phyloP scores from a whole-genome alignment of 768 basidiomycete species.

The Cystofilobasidium ferigula region DNA sequence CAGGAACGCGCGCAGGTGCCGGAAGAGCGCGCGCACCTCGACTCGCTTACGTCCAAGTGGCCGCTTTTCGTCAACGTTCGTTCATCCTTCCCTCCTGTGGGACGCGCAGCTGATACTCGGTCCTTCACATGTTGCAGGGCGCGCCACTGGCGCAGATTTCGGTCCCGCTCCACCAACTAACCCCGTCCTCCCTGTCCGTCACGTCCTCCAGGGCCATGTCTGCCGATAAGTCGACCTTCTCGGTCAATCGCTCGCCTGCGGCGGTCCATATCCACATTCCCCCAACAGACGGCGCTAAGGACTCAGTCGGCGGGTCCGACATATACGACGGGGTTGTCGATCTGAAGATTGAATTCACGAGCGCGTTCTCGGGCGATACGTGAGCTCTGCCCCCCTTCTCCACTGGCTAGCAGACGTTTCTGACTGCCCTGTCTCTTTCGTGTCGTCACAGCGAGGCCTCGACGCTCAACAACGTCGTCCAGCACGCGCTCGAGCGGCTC shows the following conservation, averaged over 20 bases:
- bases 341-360: background rate
- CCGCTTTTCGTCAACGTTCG: background rate
- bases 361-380: constrained; percentile 1
- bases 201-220: background rate
- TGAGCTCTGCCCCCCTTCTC: background rate
- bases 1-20: background rate
- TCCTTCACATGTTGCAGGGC: background rate
- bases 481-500: background rate
- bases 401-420: background rate
- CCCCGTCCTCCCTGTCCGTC: background rate
- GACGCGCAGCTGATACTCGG: too few species aligned
- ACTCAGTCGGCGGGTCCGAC: background rate
- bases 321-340: background rate
- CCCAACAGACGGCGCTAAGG: background rate
- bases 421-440: background rate
- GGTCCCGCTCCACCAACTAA: background rate
- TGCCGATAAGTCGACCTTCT: background rate
- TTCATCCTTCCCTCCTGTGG: background rate
- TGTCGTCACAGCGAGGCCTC: background rate
- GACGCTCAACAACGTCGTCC: background rate
- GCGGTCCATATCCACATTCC: background rate
- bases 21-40: background rate
- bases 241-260: background rate
- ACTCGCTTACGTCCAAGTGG: background rate
- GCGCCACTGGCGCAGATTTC: background rate